Percentiles rank a stretch among this genome's conserved stretches.
phyloP scores from a whole-genome alignment of 352 stramenopile species.

The Elongisporangium senticosum region DNA sequence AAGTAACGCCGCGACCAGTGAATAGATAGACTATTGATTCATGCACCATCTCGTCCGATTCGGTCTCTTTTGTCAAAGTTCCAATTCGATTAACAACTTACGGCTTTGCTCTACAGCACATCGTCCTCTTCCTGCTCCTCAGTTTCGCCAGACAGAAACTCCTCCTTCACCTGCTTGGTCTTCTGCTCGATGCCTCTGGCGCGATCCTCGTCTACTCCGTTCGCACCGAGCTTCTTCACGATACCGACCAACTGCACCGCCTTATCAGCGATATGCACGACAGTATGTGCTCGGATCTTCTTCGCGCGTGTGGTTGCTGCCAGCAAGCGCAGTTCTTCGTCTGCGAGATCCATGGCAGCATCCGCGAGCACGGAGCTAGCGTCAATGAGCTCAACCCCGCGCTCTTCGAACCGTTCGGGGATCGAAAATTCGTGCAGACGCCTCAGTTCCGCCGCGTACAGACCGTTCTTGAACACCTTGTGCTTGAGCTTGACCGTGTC shows the following conservation, averaged over 20 bases:
- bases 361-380: conserved; percentile 48
- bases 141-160: conserved; percentile 52
- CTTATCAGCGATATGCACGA: conserved; percentile 71
- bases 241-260: conserved; percentile 71
- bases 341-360: conserved; percentile 65
- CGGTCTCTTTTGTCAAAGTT: conserved; percentile 1
- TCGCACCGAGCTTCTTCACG: conserved; percentile 77
- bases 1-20: conserved; percentile 9
- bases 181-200: conserved; percentile 36
- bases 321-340: conserved; percentile 71
- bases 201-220: conserved; percentile 44
- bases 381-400: conserved; percentile 56
- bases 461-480: conserved; percentile 83
- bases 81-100: background rate
- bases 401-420: conserved; percentile 74
- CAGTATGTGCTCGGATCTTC: conserved; percentile 69
- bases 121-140: conserved; percentile 85
- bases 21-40: conserved; percentile 15
- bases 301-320: conserved; percentile 66
- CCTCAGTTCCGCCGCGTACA: conserved; percentile 49
- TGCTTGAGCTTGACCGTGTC: conserved; percentile 84
- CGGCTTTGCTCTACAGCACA: conserved; percentile 47
- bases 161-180: conserved; percentile 43
- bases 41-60: background rate
- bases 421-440: conserved; percentile 49